Evolutionary conservation across 208 protist species (phyloP).

Genomic region (Acanthamoeba rhysodes): DNA sequence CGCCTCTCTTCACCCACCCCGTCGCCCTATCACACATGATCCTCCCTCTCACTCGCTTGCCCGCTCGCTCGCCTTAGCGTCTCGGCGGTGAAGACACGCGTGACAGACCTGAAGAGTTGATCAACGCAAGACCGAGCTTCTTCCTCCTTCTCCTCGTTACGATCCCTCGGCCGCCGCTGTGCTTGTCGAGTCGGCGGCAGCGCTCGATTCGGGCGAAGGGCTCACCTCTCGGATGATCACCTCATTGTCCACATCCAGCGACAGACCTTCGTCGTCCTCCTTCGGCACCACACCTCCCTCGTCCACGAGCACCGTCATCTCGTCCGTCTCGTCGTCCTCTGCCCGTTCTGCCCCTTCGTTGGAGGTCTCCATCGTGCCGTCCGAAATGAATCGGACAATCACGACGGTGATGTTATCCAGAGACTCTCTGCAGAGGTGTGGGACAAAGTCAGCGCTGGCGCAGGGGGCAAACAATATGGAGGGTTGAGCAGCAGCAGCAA

Average conservation of each 20-base stretch:
- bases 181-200: background rate
- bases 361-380: background rate
- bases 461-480: background rate
- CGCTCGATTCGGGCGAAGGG: background rate
- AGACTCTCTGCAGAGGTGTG: conserved; percentile 28
- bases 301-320: background rate
- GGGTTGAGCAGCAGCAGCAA: background rate
- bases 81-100: background rate
- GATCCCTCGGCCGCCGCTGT: background rate
- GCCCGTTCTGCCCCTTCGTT: background rate
- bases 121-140: too few species aligned
- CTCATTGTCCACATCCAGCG: conserved; percentile 27
- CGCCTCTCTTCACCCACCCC: background rate
- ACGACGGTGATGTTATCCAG: conserved; percentile 74
- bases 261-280: background rate
- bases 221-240: conserved; percentile 31
- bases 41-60: background rate
- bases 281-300: background rate
- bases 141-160: background rate
- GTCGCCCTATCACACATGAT: background rate
- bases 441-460: background rate
- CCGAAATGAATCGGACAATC: conserved; percentile 41
- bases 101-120: background rate
- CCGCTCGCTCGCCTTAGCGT: too few species aligned
- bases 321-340: background rate